Percentiles rank a stretch among this genome's conserved stretches.
phyloP scores from a whole-genome alignment of 225 moss, liverwort and hornwort species.

The Pseudisothecium myosuroides region DNA sequence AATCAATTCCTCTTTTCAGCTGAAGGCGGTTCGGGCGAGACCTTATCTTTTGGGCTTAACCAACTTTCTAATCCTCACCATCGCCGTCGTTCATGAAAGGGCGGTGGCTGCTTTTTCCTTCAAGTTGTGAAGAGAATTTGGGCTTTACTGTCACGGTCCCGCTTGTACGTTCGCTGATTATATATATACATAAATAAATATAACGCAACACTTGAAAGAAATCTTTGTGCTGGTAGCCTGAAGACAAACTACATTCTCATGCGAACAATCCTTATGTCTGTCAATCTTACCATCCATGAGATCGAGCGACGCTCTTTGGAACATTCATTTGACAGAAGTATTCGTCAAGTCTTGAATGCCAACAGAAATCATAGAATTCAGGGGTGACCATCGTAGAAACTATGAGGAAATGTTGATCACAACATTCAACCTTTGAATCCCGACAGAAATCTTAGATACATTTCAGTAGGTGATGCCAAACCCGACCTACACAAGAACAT shows the following conservation, averaged over 20 bases:
- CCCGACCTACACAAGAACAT: no score
- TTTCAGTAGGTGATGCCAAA: no score
- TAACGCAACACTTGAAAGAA: neutral
- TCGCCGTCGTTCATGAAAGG: neutral
- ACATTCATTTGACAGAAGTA: neutral
- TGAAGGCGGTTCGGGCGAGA: neutral
- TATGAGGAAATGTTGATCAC: neutral
- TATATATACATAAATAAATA: neutral
- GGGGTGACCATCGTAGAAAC: neutral
- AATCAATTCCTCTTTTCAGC: neutral
- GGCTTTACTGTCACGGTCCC: neutral
- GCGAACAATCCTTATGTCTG: neutral
- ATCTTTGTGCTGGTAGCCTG: neutral
- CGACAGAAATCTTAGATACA: neutral
- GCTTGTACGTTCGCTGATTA: neutral
- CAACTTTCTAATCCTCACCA: neutral
- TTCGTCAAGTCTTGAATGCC: no score
- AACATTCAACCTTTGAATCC: neutral
- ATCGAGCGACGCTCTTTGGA: neutral
- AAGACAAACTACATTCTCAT: neutral
- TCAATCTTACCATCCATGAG: neutral
- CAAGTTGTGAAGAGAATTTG: neutral
- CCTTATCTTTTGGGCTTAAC: neutral
- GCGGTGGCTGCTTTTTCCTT: neutral
- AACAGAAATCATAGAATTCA: neutral